Evolutionary conservation across 2,329 filamentous ascomycete genomes (phyloP), one percentile per base, ranked within the genome.

Genomic region (Whalleya microplaca): DNA sequence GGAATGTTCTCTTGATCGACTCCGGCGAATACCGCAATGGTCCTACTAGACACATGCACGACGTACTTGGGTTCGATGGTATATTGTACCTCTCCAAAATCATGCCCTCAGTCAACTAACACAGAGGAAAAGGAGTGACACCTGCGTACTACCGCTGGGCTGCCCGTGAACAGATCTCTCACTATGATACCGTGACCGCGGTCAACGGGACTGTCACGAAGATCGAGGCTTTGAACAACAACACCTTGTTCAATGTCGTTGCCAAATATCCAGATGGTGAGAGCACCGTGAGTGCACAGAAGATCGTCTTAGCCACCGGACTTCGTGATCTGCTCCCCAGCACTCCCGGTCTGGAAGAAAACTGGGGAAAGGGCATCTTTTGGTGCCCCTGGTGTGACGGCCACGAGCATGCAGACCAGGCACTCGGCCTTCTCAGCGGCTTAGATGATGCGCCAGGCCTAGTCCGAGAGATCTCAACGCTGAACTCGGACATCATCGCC

Each of bases 361-460:
- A 78, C 64, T 87, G 81, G 78, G 84, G 82, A 47, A 76, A 81
- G 56, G 85, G 84, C 5, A 79, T 87, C 49, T 87, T 73, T 71
- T 87, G 84, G 83, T 87, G 84, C 52, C 83, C 84, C 0, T 87
- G 84, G 84, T 87, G 84, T 59, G 84, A 87, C 64, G 84, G 84
- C 12, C 76, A 81, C 60, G 84, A 87, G 70, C 83, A 87, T 66
- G 80, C 79, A 0, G 82, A 86, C 64, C 83, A 86, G 58, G 56
- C 77, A 0, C 75, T 87, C 1, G 84, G 84, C 1, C 74, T 87
- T 32, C 67, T 88, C 0, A 78, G 75, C 1, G 59, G 72, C 1
- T 68, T 86, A 0, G 63, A 73, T 1, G 72, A 80, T 23, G 71
- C 81, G 0, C 71, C 81, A 0, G 71, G 71, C 2, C 68, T 76